Percentiles rank a stretch among this genome's conserved stretches.
Conservation (phyloP, 2,329 filamentous ascomycete genomes). For the Purpureocillium takamizusanense region DNA sequence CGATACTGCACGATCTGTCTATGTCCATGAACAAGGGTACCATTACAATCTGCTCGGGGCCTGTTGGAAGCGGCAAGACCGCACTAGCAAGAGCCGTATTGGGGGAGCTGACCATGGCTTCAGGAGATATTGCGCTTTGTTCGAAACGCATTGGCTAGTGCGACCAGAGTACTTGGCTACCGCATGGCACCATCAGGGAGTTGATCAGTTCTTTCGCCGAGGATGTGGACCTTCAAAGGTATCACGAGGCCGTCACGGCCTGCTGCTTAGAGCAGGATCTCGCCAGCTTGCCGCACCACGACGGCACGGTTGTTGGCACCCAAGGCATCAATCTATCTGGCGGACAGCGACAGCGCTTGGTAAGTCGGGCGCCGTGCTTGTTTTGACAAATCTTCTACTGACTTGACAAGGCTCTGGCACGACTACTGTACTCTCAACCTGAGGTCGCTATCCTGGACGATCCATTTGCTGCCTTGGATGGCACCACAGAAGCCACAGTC, state of each 20-base stretch:
- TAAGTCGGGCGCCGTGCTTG: too few relatives aligned
- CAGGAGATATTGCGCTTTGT: constrained; percentile 4
- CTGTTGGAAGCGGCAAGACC: constrained; percentile 18
- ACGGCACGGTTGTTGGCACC: constrained; percentile 9
- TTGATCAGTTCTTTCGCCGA: constrained; percentile 1
- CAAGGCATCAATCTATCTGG: constrained; percentile 11
- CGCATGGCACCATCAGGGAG: constrained; percentile 9
- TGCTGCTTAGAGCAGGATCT: constrained; percentile 14
- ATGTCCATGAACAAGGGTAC: constrained; percentile 7
- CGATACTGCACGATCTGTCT: too few relatives aligned
- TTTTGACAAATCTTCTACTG: not conserved
- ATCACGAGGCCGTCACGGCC: constrained; percentile 7
- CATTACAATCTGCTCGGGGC: constrained; percentile 15
- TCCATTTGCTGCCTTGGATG: not conserved
- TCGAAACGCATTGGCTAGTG: constrained; percentile 8
- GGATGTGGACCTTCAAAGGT: constrained; percentile 2
- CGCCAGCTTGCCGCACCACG: constrained; percentile 11
- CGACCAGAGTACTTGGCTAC: constrained; percentile 12
- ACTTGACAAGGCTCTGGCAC: not conserved
- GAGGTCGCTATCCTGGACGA: not conserved
- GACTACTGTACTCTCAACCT: not conserved
- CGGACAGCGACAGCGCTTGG: constrained; percentile 14
- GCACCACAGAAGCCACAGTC: not conserved
- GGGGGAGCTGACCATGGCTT: constrained; percentile 5
- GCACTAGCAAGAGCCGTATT: constrained; percentile 12